Evolutionary conservation across 2,329 filamentous ascomycete genomes (phyloP), one percentile per base, ranked within the genome.

Genomic region (Pyricularia sp.): DNA sequence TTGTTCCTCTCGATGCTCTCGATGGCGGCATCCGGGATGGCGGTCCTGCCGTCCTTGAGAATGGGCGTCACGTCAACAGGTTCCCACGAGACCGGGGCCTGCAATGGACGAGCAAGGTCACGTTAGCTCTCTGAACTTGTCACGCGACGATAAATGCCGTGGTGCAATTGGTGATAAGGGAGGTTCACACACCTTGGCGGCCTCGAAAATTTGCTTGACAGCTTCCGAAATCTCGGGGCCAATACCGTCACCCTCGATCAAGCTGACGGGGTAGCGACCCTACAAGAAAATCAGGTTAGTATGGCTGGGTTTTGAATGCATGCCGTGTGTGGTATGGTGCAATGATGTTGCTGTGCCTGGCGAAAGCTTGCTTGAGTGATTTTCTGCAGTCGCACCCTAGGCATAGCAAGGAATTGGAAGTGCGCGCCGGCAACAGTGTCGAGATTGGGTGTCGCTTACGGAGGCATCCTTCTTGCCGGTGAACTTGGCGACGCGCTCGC

Each of bases 241-340:
- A 77, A 99, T 99, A 77, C 94, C 94, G 75, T 99, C 96, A 80
- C 96, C 94, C 84, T 99, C 96, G 71, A 99, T 99, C 79, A 99
- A 83, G 72, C 91, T 93, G 74, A 99, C 94, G 66, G 90, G 90
- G 85, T 89, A 99, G 79, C 94, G 94, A 75, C 94, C 94, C 91
- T 96, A 73, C 67, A 57, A 60, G 49, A 40, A 40, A 40, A 40
- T 16, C 28, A 66, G 66, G 66, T 74, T 68, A 75, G 72, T 65
- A n/a, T 22, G 60, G 55, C 61, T 66, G 66, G 31, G 24, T 35
- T 9, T 1, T 49, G 10, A 65, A 49, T 59, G 66, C 65, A 28
- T 65, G 62, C 28, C 62, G 65, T 35, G 49, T 30, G 62, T 5
- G 28, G 33, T 13, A 60, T 65, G 62, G 65, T 57, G 65, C 63